Evolutionary conservation across 805 yeast species (phyloP).

Genomic region (Saitoella complicata): DNA sequence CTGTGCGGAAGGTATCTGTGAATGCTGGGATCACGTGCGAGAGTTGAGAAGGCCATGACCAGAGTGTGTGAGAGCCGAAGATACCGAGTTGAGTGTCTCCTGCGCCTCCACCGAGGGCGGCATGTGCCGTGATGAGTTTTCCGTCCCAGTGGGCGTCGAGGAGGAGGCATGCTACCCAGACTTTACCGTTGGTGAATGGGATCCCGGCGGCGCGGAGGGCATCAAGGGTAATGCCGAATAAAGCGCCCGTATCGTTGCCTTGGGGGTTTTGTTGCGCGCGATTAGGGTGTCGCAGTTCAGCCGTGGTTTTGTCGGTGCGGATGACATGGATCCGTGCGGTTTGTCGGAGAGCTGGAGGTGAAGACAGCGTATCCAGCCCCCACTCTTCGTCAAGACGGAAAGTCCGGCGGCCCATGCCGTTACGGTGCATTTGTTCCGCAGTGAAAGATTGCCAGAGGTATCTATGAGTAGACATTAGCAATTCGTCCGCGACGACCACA

Average conservation of each 20-base stretch:
- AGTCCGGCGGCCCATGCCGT: constrained; percentile 63
- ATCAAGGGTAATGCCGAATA: constrained; percentile 68
- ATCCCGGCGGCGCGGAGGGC: constrained; percentile 38
- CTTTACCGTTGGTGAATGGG: constrained; percentile 24
- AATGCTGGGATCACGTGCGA: constrained; percentile 52
- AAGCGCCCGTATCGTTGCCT: constrained; percentile 58
- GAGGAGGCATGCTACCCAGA: constrained; percentile 73
- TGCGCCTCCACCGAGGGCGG: constrained; percentile 85
- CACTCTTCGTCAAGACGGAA: constrained; percentile 62
- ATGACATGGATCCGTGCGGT: constrained; percentile 68
- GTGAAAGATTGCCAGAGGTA: constrained; percentile 76
- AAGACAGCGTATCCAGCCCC: constrained; percentile 35
- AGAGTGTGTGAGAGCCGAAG: constrained; percentile 84
- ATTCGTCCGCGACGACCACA: no score
- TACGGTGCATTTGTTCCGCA: constrained; percentile 68
- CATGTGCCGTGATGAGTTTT: constrained; percentile 60
- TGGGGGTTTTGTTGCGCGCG: constrained; percentile 71
- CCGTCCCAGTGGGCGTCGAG: constrained; percentile 77
- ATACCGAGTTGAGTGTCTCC: constrained; percentile 62
- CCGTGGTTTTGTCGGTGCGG: constrained; percentile 46
- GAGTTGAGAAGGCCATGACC: constrained; percentile 79
- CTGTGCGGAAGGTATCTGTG: constrained; percentile 51
- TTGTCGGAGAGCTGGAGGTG: constrained; percentile 31
- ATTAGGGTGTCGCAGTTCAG: constrained; percentile 60
- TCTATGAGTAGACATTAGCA: no score